Evolutionary conservation across 2,329 filamentous ascomycete species (phyloP).

Genomic region (Aspergillus sp.): DNA sequence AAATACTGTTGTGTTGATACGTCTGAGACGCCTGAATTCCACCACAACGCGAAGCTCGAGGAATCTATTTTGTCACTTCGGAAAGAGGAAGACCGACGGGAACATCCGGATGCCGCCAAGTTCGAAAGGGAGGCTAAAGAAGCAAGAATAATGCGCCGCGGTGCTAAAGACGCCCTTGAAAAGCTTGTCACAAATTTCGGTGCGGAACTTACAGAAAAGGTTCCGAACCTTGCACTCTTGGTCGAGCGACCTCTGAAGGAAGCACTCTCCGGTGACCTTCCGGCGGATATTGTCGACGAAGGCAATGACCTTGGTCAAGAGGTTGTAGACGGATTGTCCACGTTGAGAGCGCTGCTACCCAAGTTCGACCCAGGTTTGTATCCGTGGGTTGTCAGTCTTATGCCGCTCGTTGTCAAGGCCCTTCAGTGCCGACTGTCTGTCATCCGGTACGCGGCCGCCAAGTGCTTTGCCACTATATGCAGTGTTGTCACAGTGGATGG

Average conservation of each 20-base stretch:
- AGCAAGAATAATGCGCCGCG: constrained; percentile 84
- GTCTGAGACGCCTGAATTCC: constrained; percentile 94
- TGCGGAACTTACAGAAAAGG: constrained; percentile 70
- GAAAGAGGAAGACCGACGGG: constrained; percentile 94
- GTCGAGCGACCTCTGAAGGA: constrained; percentile 78
- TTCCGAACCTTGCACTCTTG: constrained; percentile 76
- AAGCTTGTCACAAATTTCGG: constrained; percentile 82
- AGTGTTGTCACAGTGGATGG: constrained; percentile 93
- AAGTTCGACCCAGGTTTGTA: constrained; percentile 76
- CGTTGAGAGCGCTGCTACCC: constrained; percentile 88
- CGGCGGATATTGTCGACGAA: constrained; percentile 69
- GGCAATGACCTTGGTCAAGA: constrained; percentile 81
- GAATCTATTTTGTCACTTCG: constrained; percentile 86
- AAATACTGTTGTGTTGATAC: constrained; percentile 98
- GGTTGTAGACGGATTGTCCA: constrained; percentile 90
- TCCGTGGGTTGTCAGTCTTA: constrained; percentile 75
- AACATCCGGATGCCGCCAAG: constrained; percentile 85
- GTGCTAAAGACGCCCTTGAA: constrained; percentile 91
- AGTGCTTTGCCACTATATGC: constrained; percentile 95
- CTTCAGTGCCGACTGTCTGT: constrained; percentile 86
- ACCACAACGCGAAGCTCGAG: constrained; percentile 74
- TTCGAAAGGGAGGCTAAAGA: constrained; percentile 88
- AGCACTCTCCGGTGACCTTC: constrained; percentile 72
- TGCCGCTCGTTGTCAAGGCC: constrained; percentile 83
- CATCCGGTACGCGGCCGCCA: constrained; percentile 93